phyloP scores from a whole-genome alignment of 208 protist species.

The Leishmania amazonensis region DNA sequence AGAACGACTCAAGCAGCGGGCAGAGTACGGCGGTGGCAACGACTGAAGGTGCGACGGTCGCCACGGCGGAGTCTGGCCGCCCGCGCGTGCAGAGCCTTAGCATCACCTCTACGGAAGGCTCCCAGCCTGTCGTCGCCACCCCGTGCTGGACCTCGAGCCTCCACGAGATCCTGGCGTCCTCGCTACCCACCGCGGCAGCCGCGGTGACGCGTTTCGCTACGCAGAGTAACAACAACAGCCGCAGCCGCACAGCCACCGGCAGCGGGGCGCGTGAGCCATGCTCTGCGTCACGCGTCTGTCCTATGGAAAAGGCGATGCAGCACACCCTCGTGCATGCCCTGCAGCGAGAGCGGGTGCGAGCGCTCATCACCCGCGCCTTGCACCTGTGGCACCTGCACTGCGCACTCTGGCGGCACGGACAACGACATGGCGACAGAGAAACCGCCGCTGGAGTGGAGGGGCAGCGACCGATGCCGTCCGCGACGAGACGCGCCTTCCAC shows the following conservation, averaged over 20 bases:
- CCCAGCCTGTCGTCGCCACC: neutral
- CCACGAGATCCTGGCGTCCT: neutral
- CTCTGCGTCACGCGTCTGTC: neutral
- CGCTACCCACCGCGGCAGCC: neutral
- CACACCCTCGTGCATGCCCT: slow-evolving; percentile 6
- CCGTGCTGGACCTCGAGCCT: slow-evolving; percentile 1
- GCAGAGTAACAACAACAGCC: neutral
- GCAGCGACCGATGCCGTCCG: neutral
- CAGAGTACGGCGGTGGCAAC: neutral
- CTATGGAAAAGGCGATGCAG: neutral
- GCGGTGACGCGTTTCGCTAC: neutral
- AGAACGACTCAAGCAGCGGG: neutral
- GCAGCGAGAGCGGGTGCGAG: slow-evolving; percentile 14
- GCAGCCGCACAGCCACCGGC: neutral
- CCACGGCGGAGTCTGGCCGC: neutral
- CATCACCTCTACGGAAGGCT: neutral
- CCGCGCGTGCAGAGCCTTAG: neutral
- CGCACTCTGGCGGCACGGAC: neutral
- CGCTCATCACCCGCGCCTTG: neutral
- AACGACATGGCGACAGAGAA: neutral
- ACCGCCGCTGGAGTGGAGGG: neutral
- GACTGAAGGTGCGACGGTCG: neutral
- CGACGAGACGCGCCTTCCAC: neutral
- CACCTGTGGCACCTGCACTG: neutral
- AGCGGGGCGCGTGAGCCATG: neutral